Evolutionary conservation across 306 rosid species (phyloP).

Genomic region (Cucurbita argyrosperma): DNA sequence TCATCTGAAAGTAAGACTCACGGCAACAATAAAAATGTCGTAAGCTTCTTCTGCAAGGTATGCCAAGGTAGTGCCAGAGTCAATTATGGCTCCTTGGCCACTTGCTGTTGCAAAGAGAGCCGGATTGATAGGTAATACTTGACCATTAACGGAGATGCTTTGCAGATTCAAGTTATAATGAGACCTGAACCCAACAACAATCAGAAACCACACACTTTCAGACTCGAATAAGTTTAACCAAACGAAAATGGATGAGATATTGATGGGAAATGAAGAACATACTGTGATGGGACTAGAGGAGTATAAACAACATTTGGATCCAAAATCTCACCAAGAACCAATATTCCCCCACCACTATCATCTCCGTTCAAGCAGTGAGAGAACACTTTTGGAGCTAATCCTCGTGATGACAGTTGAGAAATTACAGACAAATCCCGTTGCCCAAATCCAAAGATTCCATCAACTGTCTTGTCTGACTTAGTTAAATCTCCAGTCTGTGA

Average conservation of each 20-base stretch:
- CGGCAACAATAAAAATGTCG: conserved; percentile 68
- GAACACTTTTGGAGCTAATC: conserved; percentile 69
- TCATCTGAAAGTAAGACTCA: conserved; percentile 27
- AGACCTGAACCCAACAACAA: conserved; percentile 42
- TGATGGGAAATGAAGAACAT: conserved; percentile 17
- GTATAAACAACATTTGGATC: conserved; percentile 74
- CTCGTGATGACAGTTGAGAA: conserved; percentile 84
- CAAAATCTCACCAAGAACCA: conserved; percentile 89
- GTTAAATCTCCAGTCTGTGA: conserved; percentile 79
- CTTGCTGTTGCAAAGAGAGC: conserved; percentile 68
- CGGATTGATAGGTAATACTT: conserved; percentile 37
- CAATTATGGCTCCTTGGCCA: conserved; percentile 75
- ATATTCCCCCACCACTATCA: conserved; percentile 71
- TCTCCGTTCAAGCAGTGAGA: conserved; percentile 95
- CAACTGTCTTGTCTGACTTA: conserved; percentile 79
- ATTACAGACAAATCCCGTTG: conserved; percentile 73
- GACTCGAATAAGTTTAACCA: not conserved
- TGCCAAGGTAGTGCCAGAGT: conserved; percentile 96
- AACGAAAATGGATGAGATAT: not conserved
- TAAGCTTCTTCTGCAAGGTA: conserved; percentile 89
- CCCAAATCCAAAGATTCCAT: conserved; percentile 93
- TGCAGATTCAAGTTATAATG: conserved; percentile 79
- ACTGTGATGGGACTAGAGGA: conserved; percentile 87
- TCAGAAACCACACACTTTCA: not conserved
- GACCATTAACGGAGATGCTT: conserved; percentile 88